Evolutionary conservation across 768 basidiomycete genomes (phyloP), one percentile per base, ranked within the genome.

Genomic region (Crassisporium funariophilum): DNA sequence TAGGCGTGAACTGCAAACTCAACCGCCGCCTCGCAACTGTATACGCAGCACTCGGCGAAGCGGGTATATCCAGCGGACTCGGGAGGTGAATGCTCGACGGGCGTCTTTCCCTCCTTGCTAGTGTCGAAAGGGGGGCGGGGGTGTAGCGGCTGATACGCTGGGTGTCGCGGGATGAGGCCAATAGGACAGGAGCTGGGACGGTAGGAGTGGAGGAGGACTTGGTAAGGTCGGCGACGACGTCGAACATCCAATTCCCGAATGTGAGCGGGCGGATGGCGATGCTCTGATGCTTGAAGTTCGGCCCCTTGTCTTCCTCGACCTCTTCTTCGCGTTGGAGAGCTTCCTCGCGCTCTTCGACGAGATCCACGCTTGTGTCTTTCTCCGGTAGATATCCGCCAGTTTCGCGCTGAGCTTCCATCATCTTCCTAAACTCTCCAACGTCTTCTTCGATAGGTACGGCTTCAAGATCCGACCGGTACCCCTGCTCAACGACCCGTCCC

Each of bases 401-500:
- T 13, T 70, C 65, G 12, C 70, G 69, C 64, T 85, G 88, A 10
- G 70, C 61, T 35, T 68, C 69, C 47, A 85, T 73, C 84, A 97
- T 88, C 50, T 67, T 67, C 22, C 75, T 71, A 67, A 95, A 98
- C 54, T 86, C 86, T 21, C 89, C 88, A 7, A 61, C 65, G 0
- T 52, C 59, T 2, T 13, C 23, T 0, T 49, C 53, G 4, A 34
- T 41, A 19, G 6, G 15, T 3, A 60, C 67, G 12, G 54, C 63
- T 60, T 92, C 89, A 40, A 98, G 77, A 60, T 95, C 95, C 1
- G 65, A 66, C 1, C 93, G 81, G 66, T 82, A 95, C 1, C 97
- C 97, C 57, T 92, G 88, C 62, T 98, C 91, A 36, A 86, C 86
- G 23, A 97, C 81, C 0, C 62, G 56, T 0, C 95, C 95, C n/a